Conservation (phyloP, 768 basidiomycete species). For the Sistotremastrum suecicum region DNA sequence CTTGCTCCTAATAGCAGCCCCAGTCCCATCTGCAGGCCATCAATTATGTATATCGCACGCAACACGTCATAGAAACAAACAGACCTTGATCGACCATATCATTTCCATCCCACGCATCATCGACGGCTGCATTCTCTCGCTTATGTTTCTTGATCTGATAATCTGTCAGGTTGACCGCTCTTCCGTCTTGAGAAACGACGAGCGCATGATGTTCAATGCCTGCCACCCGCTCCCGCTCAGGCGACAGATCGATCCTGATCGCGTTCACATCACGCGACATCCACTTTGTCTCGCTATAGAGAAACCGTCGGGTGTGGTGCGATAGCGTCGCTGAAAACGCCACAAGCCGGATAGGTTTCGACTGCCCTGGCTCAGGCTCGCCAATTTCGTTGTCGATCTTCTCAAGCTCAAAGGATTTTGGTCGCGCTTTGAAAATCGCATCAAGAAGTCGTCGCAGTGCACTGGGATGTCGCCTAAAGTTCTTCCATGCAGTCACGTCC, state of each 20-base stretch:
- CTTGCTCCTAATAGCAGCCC: neutral
- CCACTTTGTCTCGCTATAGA: conserved; percentile 6
- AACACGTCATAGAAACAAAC: no score
- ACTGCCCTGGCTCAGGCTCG: no score
- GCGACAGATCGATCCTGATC: neutral
- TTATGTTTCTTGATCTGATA: no score
- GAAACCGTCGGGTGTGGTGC: neutral
- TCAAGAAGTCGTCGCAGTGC: conserved; percentile 47
- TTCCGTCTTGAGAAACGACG: conserved; percentile 39
- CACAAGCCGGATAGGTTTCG: conserved; percentile 1
- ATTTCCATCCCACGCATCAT: no score
- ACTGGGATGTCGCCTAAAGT: conserved; percentile 39
- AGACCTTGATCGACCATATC: no score
- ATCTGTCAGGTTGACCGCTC: neutral
- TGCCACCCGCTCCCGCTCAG: conserved; percentile 4
- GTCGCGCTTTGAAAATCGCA: conserved; percentile 22
- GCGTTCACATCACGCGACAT: conserved; percentile 8
- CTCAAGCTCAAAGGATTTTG: neutral
- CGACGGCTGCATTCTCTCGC: no score
- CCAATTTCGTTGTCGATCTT: neutral
- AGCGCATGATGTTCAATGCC: conserved; percentile 39
- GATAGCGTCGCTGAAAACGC: conserved; percentile 1
- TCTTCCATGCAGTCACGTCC: conserved; percentile 25
- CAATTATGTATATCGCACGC: neutral
- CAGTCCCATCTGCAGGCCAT: no score